phyloP scores from a whole-genome alignment of 1,284 basidiomycete species.

The Mycena sp. region DNA sequence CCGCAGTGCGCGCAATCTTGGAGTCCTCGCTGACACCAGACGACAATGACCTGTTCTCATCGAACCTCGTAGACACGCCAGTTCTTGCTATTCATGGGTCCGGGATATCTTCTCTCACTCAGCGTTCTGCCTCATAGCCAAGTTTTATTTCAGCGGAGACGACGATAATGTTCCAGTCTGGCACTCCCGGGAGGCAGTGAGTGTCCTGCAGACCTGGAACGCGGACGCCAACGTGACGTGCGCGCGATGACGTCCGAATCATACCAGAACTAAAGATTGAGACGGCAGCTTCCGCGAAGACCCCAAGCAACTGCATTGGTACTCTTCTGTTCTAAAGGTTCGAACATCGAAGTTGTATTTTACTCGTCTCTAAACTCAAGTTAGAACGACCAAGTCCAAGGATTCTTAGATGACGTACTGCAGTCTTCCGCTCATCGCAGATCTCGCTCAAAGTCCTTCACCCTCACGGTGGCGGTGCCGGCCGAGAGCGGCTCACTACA shows the following conservation, averaged over 20 bases:
- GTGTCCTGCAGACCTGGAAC: constrained; percentile 65
- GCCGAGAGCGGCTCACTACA: constrained; percentile 70
- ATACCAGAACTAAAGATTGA: neutral
- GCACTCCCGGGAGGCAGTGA: constrained; percentile 76
- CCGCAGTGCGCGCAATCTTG: constrained; percentile 74
- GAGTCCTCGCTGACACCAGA: constrained; percentile 80
- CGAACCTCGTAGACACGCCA: constrained; percentile 77
- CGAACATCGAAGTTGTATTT: neutral
- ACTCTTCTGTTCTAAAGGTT: constrained; percentile 59
- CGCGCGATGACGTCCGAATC: constrained; percentile 32
- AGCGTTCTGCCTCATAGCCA: neutral
- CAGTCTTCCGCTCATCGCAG: constrained; percentile 12
- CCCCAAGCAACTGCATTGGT: constrained; percentile 74
- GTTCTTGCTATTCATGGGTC: constrained; percentile 84
- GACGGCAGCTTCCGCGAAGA: constrained; percentile 70
- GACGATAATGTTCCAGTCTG: constrained; percentile 86
- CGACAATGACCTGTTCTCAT: constrained; percentile 87
- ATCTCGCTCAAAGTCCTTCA: constrained; percentile 54
- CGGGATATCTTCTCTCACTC: constrained; percentile 30
- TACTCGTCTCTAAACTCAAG: neutral
- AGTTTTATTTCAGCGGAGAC: constrained; percentile 55
- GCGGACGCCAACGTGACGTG: constrained; percentile 62
- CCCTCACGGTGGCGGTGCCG: constrained; percentile 73
- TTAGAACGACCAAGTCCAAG: constrained; percentile 60
- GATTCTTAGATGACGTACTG: constrained; percentile 58